Conservation (phyloP, 106 monocot species). For the Dendrobium huoshanense region DNA sequence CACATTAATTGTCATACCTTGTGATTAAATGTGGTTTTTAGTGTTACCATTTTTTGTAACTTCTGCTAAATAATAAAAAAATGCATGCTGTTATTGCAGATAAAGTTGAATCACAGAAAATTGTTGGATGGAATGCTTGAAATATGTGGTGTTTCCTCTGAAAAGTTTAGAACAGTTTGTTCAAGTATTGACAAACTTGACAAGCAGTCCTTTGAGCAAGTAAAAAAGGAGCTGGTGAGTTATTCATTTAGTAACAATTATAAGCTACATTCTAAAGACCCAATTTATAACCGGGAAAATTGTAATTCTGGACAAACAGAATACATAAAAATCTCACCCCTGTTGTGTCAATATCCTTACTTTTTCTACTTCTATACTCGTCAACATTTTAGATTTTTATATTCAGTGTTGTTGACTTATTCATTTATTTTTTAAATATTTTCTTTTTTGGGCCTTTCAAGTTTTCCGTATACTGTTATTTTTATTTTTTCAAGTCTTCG, state of each 20-base stretch:
- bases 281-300: too few relatives aligned
- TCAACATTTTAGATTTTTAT: background rate
- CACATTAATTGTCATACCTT: background rate
- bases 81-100: conserved; percentile 31
- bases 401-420: background rate
- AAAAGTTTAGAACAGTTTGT: conserved; percentile 98
- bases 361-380: background rate
- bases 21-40: background rate
- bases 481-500: too few relatives aligned
- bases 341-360: background rate
- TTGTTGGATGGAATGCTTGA: conserved; percentile 94
- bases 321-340: background rate
- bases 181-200: conserved; percentile 98
- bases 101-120: conserved; percentile 95
- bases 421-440: background rate
- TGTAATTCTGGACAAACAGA: background rate
- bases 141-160: conserved; percentile 89
- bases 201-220: conserved; percentile 90
- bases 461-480: too few relatives aligned
- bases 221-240: conserved; percentile 92
- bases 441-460: background rate
- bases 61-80: background rate
- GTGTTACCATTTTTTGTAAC: background rate
- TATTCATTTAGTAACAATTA: background rate
- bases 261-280: background rate